Base-by-base conservation (phyloP, 148 eudicot species). In the Silene latifolia region DNA sequence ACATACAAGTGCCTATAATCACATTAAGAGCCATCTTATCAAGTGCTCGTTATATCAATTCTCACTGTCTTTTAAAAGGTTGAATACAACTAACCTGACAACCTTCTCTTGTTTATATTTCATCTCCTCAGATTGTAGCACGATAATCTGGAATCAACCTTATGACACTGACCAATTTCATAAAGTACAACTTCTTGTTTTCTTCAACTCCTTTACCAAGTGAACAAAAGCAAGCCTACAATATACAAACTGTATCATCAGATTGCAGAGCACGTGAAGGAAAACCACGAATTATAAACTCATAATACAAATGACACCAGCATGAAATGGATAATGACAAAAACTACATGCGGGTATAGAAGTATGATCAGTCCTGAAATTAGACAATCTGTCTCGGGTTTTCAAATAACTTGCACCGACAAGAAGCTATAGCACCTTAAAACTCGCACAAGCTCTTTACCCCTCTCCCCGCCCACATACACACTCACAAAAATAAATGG, bases 91-190 rank as follows among this genome's bases (percentile, higher is more conserved):
- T 59, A 65, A 80, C 83, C 83, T 80, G 39, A 80, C 83, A 54
- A 71, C 46, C 73, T 80, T 80, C 69, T 80, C 83, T 29, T 72
- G 76, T 72, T 80, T 76, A 67, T 58, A 66, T 76, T 80, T 80
- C 82, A 80, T 80, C 73, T 39, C 76, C 69, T 14, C 19, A 61
- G 60, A 57, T 57, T 46, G 14, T 20, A 23, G 14, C 72, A 78
- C 56, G 4, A 25, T 63, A 56, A 4, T 69, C 13, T 39, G 67
- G 24, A 62, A 77, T 5, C 0, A 25, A 48, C 21, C 71, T 42
- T 63, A 39, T 8, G 35, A 75, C 39, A 24, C 25, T 24, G 27
- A 60, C 5, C 21, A 19, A 27, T 19, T 24, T n/a, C 51, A 8
- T 27, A 47, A 25, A 24, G 42, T 61, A 54, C 8, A 25, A 10